These are phyloP conservation scores for Litsea cubeba DNA, from an alignment of 164 flowering plant genomes.

Conservation along the genomic window DNA sequence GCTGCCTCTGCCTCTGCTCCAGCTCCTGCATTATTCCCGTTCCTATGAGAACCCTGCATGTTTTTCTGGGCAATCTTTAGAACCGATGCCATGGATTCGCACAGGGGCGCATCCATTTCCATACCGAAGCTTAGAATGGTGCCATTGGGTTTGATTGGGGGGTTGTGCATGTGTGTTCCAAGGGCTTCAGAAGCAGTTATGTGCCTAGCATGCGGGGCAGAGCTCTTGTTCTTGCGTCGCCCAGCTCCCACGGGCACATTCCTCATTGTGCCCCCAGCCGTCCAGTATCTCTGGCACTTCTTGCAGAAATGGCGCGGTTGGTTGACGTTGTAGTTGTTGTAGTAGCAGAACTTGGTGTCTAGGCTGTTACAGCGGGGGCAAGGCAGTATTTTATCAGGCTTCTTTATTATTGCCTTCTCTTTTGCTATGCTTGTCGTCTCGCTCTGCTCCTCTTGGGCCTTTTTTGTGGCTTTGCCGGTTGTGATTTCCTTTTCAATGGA, in stretches of 20 bases:
- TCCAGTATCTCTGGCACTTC: constrained; percentile 88
- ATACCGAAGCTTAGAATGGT: constrained; percentile 51
- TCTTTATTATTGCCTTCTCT: constrained; percentile 56
- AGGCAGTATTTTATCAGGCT: constrained; percentile 80
- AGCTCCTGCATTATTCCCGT: constrained; percentile 30
- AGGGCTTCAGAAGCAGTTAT: constrained; percentile 58
- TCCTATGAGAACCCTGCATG: constrained; percentile 22
- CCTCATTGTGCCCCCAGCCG: constrained; percentile 89
- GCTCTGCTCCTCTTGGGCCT: constrained; percentile 22
- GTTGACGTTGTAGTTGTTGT: constrained; percentile 74
- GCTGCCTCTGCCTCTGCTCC: constrained; percentile 25
- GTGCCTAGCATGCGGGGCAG: constrained; percentile 48
- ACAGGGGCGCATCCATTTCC: constrained; percentile 36
- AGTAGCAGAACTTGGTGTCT: constrained; percentile 88
- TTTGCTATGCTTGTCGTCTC: constrained; percentile 27
- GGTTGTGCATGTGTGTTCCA: constrained; percentile 25
- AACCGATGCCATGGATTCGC: constrained; percentile 57
- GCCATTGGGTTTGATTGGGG: constrained; percentile 35
- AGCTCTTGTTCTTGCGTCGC: constrained; percentile 76
- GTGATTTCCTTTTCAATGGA: constrained; percentile 25
- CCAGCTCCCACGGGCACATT: constrained; percentile 90
- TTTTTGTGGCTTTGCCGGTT: background rate
- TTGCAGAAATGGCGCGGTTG: constrained; percentile 89
- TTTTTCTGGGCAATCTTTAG: constrained; percentile 42
- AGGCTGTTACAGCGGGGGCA: constrained; percentile 89